A percentile compares a stretch with the other conserved stretches of the same genome.
Evolutionary conservation across 148 eudicot genomes (phyloP).

Genomic region (Rhododendron williamsianum): DNA sequence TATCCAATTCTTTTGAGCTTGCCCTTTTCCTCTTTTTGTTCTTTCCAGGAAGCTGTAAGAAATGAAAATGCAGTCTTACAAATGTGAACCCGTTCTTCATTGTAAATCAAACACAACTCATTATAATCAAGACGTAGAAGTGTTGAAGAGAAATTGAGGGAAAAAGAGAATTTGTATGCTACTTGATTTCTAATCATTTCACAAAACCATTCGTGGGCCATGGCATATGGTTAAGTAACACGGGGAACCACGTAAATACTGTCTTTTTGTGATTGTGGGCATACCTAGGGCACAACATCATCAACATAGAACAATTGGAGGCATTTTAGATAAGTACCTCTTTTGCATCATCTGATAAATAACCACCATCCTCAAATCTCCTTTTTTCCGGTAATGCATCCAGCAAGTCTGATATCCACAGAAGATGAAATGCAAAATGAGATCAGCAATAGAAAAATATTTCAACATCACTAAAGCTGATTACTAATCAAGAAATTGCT

Average conservation of each 20-base stretch:
- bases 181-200: background rate
- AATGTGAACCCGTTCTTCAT: background rate
- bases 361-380: constrained; percentile 69
- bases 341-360: constrained; percentile 61
- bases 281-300: background rate
- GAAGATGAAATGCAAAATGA: background rate
- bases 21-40: background rate
- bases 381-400: constrained; percentile 87
- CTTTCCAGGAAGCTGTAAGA: background rate
- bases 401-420: constrained; percentile 51
- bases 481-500: background rate
- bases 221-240: background rate
- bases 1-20: background rate
- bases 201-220: background rate
- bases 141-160: background rate
- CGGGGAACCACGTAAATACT: background rate
- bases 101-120: background rate
- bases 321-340: constrained; percentile 33
- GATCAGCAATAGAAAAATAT: background rate
- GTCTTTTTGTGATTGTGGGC: background rate
- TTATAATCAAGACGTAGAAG: background rate
- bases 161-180: background rate
- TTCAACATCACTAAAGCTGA: background rate
- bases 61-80: background rate
- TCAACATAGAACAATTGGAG: background rate